Evolutionary conservation across 176 grass and related monocot species (phyloP), one percentile per base, ranked within the genome.

Genomic region (Carex kokanica): DNA sequence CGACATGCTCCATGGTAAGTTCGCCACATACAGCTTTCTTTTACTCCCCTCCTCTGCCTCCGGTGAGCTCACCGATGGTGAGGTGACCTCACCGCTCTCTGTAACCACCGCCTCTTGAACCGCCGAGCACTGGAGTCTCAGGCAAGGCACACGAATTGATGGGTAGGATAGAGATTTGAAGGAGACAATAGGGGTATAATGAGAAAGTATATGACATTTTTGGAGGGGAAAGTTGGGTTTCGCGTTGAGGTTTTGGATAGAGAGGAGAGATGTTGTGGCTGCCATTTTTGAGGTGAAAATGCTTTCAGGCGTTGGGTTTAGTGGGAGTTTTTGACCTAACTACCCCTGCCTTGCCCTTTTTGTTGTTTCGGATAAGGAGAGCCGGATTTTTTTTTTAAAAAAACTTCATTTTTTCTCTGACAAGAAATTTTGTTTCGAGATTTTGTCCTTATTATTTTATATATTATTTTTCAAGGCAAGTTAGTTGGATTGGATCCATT

Each of bases 11-110:
- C 80, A 82, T 64, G 80, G 80, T 17, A 82, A 49, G 41, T 82
- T 82, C 61, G 18, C 41, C 59, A 78, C 86, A 68, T 88, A 88
- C 11, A 88, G 45, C n/a, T 78, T 88, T 61, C 86, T 74, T 43
- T 41, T 36, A 4, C 32, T 60, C 25, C 64, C 86, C 41, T 51
- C 70, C 60, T 55, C 58, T 12, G 14, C 56, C 56, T 65, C 71
- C 16, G 63, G 15, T 74, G 67, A 71, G 51, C n/a, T 84, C 45
- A 40, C 67, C 31, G 52, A 14, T 21, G 31, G 8, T 16, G 64
- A 57, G 18, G 10, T 40, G 2, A 24, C 25, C 16, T 74, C 82
- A 5, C 11, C 25, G 17, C 63, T 72, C 45, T 71, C 81, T 34
- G 17, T 10, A 6, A 84, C 64, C 40, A 17, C 61, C 57, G 4